phyloP scores from a whole-genome alignment of 495 filamentous ascomycete species.

The Trichoderma orchidacearum region DNA sequence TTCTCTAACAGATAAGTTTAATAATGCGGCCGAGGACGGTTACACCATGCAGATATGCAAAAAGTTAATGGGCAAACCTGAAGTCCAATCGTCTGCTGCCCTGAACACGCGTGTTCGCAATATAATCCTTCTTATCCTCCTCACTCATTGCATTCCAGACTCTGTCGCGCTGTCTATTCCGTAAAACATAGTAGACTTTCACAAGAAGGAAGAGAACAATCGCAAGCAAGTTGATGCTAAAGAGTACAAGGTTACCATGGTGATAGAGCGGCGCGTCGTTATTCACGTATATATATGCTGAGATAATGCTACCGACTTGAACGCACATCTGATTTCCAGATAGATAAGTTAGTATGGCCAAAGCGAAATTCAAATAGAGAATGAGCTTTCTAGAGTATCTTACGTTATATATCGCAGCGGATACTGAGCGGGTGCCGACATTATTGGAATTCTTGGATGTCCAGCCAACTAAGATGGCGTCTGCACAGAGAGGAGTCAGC shows the following conservation, averaged over 20 bases:
- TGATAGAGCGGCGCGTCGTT: constrained; percentile 39
- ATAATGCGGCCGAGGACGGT: too few species aligned
- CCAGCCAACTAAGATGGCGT: constrained; percentile 46
- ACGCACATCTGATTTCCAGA: constrained; percentile 14
- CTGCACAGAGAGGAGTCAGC: constrained; percentile 4
- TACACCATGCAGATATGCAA: too few species aligned
- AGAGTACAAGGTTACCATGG: constrained; percentile 33
- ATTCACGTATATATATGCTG: constrained; percentile 21
- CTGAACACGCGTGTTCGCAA: constrained; percentile 10
- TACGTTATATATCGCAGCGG: constrained; percentile 27
- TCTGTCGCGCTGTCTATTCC: constrained; percentile 17
- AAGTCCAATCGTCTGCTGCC: constrained; percentile 16
- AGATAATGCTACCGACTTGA: constrained; percentile 35
- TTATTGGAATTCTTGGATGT: constrained; percentile 51
- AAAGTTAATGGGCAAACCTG: constrained; percentile 12
- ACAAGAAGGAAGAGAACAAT: constrained; percentile 18
- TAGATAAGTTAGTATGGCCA: not conserved
- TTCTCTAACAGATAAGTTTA: too few species aligned
- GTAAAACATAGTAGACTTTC: constrained; percentile 26
- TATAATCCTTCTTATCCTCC: constrained; percentile 19
- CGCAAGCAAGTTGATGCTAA: constrained; percentile 27
- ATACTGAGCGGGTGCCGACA: constrained; percentile 54
- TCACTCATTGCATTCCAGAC: constrained; percentile 23
- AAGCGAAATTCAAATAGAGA: not conserved
- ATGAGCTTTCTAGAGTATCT: not conserved